These are phyloP conservation scores for Hemisphaericaspora xylanilytica DNA, from an alignment of 1,139 yeast species.

Conservation along the genomic window DNA sequence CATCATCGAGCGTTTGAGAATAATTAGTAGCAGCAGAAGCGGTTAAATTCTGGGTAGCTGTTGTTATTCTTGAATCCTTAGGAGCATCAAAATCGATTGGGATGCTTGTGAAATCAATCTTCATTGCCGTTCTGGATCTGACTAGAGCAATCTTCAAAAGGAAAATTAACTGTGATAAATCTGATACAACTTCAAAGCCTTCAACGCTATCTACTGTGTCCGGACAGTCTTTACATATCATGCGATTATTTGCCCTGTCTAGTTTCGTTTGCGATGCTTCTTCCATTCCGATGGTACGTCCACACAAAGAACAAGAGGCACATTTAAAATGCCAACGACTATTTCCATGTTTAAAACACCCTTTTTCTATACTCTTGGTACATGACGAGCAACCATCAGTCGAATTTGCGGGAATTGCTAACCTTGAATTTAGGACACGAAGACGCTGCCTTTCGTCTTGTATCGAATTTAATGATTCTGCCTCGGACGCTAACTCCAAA, in stretches of 20 bases:
- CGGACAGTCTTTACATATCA: constrained; percentile 61
- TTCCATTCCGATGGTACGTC: constrained; percentile 27
- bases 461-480: constrained; percentile 11
- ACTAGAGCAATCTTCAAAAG: constrained; percentile 80
- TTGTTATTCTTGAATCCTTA: not conserved
- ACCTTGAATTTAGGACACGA: constrained; percentile 31
- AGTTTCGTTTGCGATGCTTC: constrained; percentile 33
- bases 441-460: not conserved
- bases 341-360: constrained; percentile 61
- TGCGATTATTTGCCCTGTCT: constrained; percentile 25
- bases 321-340: constrained; percentile 83
- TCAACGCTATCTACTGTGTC: constrained; percentile 43
- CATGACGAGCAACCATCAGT: constrained; percentile 79
- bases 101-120: constrained; percentile 15
- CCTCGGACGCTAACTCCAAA: constrained; percentile 35
- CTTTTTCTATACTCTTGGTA: constrained; percentile 75
- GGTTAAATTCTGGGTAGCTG: not conserved
- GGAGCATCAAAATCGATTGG: constrained; percentile 1
- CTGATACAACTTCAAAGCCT: constrained; percentile 62
- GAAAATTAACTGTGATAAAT: constrained; percentile 70
- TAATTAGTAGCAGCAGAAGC: constrained; percentile 39
- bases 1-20: constrained; percentile 71
- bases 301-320: constrained; percentile 60
- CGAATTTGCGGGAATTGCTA: constrained; percentile 55
- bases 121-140: constrained; percentile 72